phyloP scores from a whole-genome alignment of 2,329 filamentous ascomycete genomes.

The Microdochium trichocladiopsis region DNA sequence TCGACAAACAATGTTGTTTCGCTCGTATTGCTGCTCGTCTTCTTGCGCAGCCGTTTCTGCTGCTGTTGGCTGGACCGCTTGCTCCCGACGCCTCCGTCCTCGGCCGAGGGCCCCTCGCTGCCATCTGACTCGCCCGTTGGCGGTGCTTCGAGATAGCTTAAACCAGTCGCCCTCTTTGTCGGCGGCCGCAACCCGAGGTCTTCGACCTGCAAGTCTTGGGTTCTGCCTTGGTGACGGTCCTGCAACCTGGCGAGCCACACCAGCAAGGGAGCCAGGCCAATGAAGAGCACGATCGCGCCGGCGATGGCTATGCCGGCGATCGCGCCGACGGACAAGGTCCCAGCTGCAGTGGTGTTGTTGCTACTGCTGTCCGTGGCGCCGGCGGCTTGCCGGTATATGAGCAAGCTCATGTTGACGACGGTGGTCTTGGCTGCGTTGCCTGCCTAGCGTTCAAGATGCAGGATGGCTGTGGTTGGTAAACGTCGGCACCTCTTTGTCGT shows the following conservation, averaged over 20 bases:
- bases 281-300: conserved; percentile 38
- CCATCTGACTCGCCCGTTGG: neutral
- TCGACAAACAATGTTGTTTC: neutral
- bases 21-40: neutral
- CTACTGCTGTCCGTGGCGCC: neutral
- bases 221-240: conserved; percentile 9
- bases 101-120: neutral
- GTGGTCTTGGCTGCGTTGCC: too few species aligned
- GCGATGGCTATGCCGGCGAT: conserved; percentile 38
- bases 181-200: neutral
- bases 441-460: too few species aligned
- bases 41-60: conserved; percentile 2
- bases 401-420: neutral
- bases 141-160: neutral
- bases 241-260: conserved; percentile 27
- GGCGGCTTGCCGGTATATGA: neutral
- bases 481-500: too few species aligned
- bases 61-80: neutral
- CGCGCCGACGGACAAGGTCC: conserved; percentile 19
- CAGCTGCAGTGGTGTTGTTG: too few species aligned
- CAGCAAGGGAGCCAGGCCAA: conserved; percentile 32
- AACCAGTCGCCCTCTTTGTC: neutral
- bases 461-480: too few species aligned
- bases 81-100: neutral
- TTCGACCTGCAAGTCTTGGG: neutral